Evolutionary conservation across 106 monocot species (phyloP).

Genomic region (Xerophyta viscosa): DNA sequence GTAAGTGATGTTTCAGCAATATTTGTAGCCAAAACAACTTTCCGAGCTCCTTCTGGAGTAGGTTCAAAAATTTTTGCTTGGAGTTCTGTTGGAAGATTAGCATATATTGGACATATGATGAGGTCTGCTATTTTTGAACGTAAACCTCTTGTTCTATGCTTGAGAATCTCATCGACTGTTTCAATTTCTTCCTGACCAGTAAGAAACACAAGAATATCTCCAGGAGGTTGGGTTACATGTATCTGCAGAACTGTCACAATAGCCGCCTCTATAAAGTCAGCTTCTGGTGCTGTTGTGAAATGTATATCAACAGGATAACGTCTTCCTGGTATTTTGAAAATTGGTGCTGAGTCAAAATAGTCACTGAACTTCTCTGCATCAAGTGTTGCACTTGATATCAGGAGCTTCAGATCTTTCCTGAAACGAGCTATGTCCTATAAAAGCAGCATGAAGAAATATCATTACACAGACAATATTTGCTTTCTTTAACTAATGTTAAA

Average conservation of each 20-base stretch:
- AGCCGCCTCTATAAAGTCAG: slow-evolving; percentile 73
- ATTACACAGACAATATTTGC: too few relatives aligned
- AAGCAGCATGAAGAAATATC: too few relatives aligned
- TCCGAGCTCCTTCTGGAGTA: slow-evolving; percentile 83
- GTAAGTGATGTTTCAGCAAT: slow-evolving; percentile 99
- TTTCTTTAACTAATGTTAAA: too few relatives aligned
- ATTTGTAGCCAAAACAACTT: slow-evolving; percentile 96
- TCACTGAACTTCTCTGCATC: slow-evolving; percentile 87
- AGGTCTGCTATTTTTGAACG: slow-evolving; percentile 1
- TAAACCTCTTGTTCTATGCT: too few relatives aligned
- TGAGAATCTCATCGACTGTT: slow-evolving; percentile 67
- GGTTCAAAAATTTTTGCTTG: slow-evolving; percentile 92
- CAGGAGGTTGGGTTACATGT: slow-evolving; percentile 76
- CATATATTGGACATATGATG: too few relatives aligned
- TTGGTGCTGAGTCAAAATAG: slow-evolving; percentile 64
- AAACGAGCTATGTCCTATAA: slow-evolving; percentile 73
- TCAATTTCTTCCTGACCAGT: slow-evolving; percentile 99
- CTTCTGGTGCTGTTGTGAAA: slow-evolving; percentile 66
- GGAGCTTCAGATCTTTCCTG: slow-evolving; percentile 67
- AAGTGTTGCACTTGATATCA: slow-evolving; percentile 88
- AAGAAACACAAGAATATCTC: slow-evolving; percentile 92
- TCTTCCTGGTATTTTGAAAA: slow-evolving; percentile 73
- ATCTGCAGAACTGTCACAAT: slow-evolving; percentile 77
- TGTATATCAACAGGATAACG: slow-evolving; percentile 79
- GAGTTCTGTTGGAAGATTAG: too few relatives aligned